Evolutionary conservation across 495 filamentous ascomycete genomes (phyloP), one percentile per base, ranked within the genome.

Genomic region (Lentithecium fluviatile): DNA sequence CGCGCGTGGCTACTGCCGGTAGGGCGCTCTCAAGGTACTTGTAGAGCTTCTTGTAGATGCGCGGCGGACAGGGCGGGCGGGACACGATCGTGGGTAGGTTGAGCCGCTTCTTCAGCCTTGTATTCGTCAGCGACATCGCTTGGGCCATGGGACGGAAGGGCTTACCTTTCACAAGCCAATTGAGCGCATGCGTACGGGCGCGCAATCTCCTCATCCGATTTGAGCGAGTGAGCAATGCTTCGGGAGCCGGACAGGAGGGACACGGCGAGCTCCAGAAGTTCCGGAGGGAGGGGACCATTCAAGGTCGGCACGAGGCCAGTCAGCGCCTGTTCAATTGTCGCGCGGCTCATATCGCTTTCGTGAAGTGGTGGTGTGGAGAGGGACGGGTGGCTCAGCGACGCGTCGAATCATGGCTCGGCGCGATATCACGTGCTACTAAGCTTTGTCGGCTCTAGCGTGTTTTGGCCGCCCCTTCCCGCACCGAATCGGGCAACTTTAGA

Each of bases 241-340:
- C 90, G 85, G 5, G 91, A 96, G 69, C 96, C 93, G 23, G 91
- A 88, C 34, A 97, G 83, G 11, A 97, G 81, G 15, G 89, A 91
- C 49, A 80, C 75, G 0, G 94, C 85, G 13, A 96, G 80, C 47
- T 90, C 84, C 26, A 89, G 65, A 13, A 98, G 87, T 45, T 88
- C 84, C 32, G 78, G 76, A 0, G 94, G 94, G 1, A 95, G 73
- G 15, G 85, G 78, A 20, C 82, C 81, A 52, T 80, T 85, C 69
- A 92, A 82, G 0, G 88, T 88, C 2, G 94, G 94, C 12, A 98
- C 73, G 12, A 97, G 79, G 32, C 83, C 87, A 8, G 79, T 81
- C 34, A 97, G 78, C 2, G 85, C 83, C 68, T 91, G 87, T 61
- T 94, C 87, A 25, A 92, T 25, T 8, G 38, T 80, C 40, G 86